Evolutionary conservation across 2,329 filamentous ascomycete species (phyloP).

Genomic region (Aschersonia sp.): DNA sequence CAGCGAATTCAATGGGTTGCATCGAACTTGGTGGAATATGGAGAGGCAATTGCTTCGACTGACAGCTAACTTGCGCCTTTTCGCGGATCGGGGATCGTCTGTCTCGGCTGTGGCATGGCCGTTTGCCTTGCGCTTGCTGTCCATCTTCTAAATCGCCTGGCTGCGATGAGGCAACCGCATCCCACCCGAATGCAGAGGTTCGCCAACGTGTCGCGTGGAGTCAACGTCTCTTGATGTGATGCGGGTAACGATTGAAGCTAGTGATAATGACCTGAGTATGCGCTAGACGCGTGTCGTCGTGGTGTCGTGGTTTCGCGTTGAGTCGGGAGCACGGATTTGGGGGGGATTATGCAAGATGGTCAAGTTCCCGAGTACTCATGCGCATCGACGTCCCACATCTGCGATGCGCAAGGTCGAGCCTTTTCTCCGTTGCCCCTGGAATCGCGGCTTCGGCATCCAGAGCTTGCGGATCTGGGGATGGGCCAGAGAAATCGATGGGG

Average conservation of each 20-base stretch:
- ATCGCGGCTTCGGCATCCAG: no score
- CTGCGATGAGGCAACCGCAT: slow-evolving; percentile 13
- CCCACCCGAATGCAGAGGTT: slow-evolving; percentile 3
- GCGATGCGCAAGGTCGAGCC: background rate
- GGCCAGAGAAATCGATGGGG: background rate
- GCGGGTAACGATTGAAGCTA: background rate
- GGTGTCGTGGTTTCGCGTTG: slow-evolving; percentile 6
- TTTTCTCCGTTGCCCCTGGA: no score
- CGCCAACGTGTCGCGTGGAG: background rate
- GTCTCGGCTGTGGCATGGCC: slow-evolving; percentile 27
- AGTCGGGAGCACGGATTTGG: background rate
- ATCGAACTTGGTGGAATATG: no score
- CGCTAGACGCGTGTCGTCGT: slow-evolving; percentile 8
- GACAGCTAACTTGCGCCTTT: slow-evolving; percentile 39
- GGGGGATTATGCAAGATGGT: background rate
- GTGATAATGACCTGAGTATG: slow-evolving; percentile 1
- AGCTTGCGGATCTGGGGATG: background rate
- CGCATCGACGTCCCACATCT: background rate
- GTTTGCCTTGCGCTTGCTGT: slow-evolving; percentile 42
- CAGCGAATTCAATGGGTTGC: background rate
- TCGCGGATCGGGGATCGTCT: slow-evolving; percentile 34
- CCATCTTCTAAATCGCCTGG: slow-evolving; percentile 25
- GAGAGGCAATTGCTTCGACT: slow-evolving; percentile 11
- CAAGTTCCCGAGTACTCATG: background rate
- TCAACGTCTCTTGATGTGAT: no score